A percentile compares a stretch with the other conserved stretches of the same genome.
phyloP scores from a whole-genome alignment of 2,329 filamentous ascomycete species.

The Elsinoe fawcettii region DNA sequence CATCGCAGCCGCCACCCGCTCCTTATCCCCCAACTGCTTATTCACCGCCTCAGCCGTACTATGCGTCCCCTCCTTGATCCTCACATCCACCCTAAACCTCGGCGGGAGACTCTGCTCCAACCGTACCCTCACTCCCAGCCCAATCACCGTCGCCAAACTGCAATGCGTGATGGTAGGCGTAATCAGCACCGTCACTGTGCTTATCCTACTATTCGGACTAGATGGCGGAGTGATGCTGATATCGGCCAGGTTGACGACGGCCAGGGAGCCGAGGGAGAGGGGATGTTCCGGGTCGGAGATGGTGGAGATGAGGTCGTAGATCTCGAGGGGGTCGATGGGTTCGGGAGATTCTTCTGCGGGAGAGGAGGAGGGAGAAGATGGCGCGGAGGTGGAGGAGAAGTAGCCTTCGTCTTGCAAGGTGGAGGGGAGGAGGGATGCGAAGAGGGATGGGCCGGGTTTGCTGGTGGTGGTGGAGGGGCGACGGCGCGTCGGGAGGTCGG shows the following conservation, averaged over 20 bases:
- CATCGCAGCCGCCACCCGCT: constrained; percentile 57
- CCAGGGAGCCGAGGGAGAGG: constrained; percentile 82
- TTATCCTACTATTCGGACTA: constrained; percentile 54
- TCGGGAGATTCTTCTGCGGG: constrained; percentile 48
- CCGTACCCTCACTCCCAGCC: constrained; percentile 81
- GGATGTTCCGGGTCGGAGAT: constrained; percentile 97
- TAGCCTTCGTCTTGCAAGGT: constrained; percentile 36
- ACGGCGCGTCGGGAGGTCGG: constrained; percentile 77
- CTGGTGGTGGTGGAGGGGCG: constrained; percentile 35
- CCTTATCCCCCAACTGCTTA: constrained; percentile 27
- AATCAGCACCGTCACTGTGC: constrained; percentile 76
- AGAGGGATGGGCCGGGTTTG: constrained; percentile 36
- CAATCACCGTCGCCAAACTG: constrained; percentile 91
- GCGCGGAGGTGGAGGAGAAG: constrained; percentile 35
- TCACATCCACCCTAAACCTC: constrained; percentile 83
- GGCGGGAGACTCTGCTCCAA: constrained; percentile 86
- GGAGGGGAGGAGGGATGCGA: constrained; percentile 46
- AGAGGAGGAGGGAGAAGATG: constrained; percentile 23
- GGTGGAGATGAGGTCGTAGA: constrained; percentile 89
- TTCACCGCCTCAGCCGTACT: constrained; percentile 91
- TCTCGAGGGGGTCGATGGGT: constrained; percentile 89
- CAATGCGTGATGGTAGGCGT: constrained; percentile 97
- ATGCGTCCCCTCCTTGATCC: constrained; percentile 94
- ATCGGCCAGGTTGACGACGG: constrained; percentile 92
- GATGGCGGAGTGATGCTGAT: constrained; percentile 68